Evolutionary conservation across 2,329 filamentous ascomycete genomes (phyloP).

Genomic region (Microcyclospora tardicrescens): DNA sequence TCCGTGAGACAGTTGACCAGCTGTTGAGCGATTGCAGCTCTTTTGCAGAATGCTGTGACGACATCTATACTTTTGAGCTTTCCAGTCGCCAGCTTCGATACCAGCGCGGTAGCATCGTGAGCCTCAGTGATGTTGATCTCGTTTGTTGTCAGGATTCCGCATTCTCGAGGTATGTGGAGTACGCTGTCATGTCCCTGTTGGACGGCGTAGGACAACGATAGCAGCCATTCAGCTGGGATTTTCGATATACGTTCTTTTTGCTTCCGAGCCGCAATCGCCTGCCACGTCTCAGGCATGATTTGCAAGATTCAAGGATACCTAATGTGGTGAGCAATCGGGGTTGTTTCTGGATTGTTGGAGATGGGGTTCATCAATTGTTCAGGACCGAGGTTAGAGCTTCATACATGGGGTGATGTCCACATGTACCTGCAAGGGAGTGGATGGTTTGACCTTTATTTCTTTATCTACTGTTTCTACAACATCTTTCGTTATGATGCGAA

Average conservation of each 20-base stretch:
- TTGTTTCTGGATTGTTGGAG: too few species aligned
- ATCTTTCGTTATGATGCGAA: too few species aligned
- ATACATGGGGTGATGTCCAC: too few species aligned
- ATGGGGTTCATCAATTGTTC: too few species aligned
- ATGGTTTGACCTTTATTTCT: too few species aligned
- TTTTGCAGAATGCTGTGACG: slow-evolving; percentile 31
- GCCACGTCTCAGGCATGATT: slow-evolving; percentile 25
- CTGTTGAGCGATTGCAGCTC: slow-evolving; percentile 36
- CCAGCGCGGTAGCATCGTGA: slow-evolving; percentile 33
- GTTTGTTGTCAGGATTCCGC: slow-evolving; percentile 37
- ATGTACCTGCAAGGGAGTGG: too few species aligned
- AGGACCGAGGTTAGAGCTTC: too few species aligned
- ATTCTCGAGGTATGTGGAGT: slow-evolving; percentile 38
- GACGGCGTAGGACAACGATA: slow-evolving; percentile 15
- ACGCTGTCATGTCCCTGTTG: slow-evolving; percentile 23
- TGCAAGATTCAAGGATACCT: too few species aligned
- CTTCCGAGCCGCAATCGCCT: slow-evolving; percentile 29
- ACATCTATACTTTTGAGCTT: slow-evolving; percentile 27
- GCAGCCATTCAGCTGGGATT: slow-evolving; percentile 34
- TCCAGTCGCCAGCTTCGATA: slow-evolving; percentile 23
- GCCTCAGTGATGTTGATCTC: slow-evolving; percentile 45
- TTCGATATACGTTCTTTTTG: slow-evolving; percentile 27
- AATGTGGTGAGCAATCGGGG: too few species aligned
- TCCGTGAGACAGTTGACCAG: slow-evolving; percentile 33
- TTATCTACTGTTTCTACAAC: too few species aligned